Evolutionary conservation across 1,284 basidiomycete species (phyloP).

Genomic region (Sporisorium scitamineum): DNA sequence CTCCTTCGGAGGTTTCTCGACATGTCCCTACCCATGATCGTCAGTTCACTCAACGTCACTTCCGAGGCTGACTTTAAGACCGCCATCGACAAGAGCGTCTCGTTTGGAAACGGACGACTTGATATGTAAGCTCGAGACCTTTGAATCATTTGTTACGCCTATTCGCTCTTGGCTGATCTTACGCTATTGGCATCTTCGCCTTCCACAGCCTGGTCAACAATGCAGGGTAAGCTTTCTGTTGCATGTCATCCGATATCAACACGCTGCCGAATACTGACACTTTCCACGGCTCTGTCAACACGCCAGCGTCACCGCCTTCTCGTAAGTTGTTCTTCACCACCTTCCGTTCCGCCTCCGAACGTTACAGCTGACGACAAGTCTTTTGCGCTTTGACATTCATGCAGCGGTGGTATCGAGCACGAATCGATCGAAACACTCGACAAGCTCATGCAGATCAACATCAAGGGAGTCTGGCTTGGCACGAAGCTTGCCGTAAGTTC

Average conservation of each 20-base stretch:
- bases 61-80: constrained; percentile 39
- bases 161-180: background rate
- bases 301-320: constrained; percentile 26
- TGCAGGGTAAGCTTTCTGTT: constrained; percentile 7
- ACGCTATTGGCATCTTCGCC: background rate
- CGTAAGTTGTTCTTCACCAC: background rate
- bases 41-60: constrained; percentile 37
- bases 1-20: constrained; percentile 14
- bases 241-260: too few relatives aligned
- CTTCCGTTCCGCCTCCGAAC: background rate
- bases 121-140: constrained; percentile 20
- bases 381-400: background rate
- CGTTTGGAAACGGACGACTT: constrained; percentile 27
- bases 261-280: background rate
- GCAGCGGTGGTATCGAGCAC: constrained; percentile 41
- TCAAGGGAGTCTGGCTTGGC: constrained; percentile 48
- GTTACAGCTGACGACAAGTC: background rate
- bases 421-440: constrained; percentile 42
- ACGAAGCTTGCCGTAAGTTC: constrained; percentile 33
- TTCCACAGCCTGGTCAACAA: constrained; percentile 40
- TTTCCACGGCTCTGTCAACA: background rate
- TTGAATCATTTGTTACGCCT: background rate
- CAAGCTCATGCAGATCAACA: constrained; percentile 47
- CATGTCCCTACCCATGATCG: constrained; percentile 39
- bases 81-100: constrained; percentile 34